These are phyloP conservation scores for Syzygium jambos DNA, from an alignment of 345 rosid genomes.

Conservation along the genomic window DNA sequence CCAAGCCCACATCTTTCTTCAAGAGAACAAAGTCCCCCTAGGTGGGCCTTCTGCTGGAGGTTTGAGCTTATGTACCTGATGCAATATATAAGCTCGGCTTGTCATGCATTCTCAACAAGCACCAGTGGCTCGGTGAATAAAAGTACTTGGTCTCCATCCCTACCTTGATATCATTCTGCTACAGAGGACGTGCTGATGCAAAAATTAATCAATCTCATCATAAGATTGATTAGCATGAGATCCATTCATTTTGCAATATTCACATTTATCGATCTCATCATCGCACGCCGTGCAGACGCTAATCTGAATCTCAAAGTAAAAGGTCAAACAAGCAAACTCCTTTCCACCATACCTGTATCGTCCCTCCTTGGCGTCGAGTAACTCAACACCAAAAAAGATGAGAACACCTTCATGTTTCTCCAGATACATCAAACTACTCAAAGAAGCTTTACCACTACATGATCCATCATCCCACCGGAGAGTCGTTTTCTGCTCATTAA, in stretches of 20 bases:
- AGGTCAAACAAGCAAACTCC: background rate
- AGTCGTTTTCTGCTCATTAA: background rate
- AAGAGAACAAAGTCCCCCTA: background rate
- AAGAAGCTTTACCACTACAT: background rate
- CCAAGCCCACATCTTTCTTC: background rate
- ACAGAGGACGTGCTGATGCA: background rate
- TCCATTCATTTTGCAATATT: background rate
- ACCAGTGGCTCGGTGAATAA: background rate
- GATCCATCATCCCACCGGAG: background rate
- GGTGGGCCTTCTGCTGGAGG: background rate
- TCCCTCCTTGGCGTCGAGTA: background rate
- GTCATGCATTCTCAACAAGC: background rate
- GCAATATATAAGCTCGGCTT: background rate
- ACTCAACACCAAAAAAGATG: background rate
- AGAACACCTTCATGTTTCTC: background rate
- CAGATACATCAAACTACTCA: background rate
- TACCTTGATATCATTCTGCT: background rate
- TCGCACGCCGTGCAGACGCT: background rate
- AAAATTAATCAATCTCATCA: background rate
- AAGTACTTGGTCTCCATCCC: background rate
- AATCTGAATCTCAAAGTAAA: background rate
- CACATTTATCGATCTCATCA: background rate
- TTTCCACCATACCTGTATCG: background rate
- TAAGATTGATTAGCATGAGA: background rate
- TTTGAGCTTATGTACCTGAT: background rate